These are phyloP conservation scores for Thielaviopsis punctulata DNA, from an alignment of 2,329 filamentous ascomycete genomes.

Conservation along the genomic window DNA sequence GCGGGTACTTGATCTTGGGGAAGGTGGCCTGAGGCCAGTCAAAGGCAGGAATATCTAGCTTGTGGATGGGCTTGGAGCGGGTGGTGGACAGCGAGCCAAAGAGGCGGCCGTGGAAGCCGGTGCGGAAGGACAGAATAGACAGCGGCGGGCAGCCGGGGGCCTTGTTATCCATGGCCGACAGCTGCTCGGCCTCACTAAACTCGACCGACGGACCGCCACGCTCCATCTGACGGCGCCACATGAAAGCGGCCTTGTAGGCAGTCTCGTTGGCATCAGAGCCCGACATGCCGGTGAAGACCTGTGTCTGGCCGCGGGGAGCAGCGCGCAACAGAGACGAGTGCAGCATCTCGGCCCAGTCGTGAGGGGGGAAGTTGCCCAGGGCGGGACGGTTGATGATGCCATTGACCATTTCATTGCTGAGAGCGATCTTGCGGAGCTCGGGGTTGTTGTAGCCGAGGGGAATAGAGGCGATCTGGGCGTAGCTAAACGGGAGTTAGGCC, in stretches of 20 bases:
- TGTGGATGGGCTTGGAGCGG: slow-evolving; percentile 85
- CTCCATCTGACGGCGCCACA: slow-evolving; percentile 60
- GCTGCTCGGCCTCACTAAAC: slow-evolving; percentile 62
- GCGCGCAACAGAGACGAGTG: slow-evolving; percentile 62
- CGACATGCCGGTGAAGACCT: slow-evolving; percentile 80
- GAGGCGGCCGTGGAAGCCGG: slow-evolving; percentile 76
- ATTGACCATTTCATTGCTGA: slow-evolving; percentile 65
- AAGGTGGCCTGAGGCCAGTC: slow-evolving; percentile 89
- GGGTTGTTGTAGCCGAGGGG: slow-evolving; percentile 83
- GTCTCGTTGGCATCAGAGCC: slow-evolving; percentile 89
- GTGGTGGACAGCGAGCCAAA: slow-evolving; percentile 80
- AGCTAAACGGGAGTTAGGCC: slow-evolving; percentile 29
- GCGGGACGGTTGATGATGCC: slow-evolving; percentile 73
- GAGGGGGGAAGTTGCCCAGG: slow-evolving; percentile 75
- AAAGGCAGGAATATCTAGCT: slow-evolving; percentile 85
- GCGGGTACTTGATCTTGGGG: slow-evolving; percentile 70
- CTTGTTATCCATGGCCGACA: slow-evolving; percentile 64
- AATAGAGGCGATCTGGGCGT: slow-evolving; percentile 86
- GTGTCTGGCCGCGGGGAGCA: slow-evolving; percentile 65
- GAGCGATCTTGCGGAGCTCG: slow-evolving; percentile 52
- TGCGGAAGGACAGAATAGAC: slow-evolving; percentile 78
- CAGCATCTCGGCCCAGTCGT: slow-evolving; percentile 72
- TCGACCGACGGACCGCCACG: slow-evolving; percentile 61
- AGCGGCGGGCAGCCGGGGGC: slow-evolving; percentile 56
- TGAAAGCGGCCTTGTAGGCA: slow-evolving; percentile 90